Conservation (phyloP, 768 basidiomycete genomes). For the Boletus sensibilis region DNA sequence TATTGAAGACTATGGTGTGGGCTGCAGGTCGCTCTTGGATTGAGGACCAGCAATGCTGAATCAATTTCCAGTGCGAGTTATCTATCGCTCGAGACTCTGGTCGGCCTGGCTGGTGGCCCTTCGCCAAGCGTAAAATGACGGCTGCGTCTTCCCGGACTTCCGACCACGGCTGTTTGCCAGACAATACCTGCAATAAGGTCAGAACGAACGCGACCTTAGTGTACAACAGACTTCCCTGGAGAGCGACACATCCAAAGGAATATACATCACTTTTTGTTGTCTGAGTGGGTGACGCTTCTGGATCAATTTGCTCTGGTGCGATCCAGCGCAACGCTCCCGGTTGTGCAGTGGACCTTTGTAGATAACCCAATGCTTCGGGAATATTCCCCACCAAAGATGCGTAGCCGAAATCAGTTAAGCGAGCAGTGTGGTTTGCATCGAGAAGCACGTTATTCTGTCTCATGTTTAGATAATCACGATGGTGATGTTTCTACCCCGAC, state of each 20-base stretch:
- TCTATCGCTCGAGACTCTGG: background rate
- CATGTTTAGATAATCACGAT: background rate
- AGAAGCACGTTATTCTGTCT: conserved; percentile 24
- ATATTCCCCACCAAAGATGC: conserved; percentile 26
- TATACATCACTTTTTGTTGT: conserved; percentile 15
- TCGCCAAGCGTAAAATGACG: conserved; percentile 4
- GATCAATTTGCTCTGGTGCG: conserved; percentile 35
- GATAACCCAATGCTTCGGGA: conserved; percentile 4
- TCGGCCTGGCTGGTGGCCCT: conserved; percentile 2
- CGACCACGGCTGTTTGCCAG: conserved; percentile 12
- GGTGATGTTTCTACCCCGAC: background rate
- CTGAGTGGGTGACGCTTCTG: background rate
- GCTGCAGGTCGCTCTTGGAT: background rate
- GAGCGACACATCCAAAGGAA: conserved; percentile 32
- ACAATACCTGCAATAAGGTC: background rate
- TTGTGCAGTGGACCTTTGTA: conserved; percentile 28
- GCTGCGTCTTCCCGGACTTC: background rate
- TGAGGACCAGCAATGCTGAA: conserved; percentile 3
- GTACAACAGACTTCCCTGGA: conserved; percentile 18
- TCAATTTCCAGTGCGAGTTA: conserved; percentile 7
- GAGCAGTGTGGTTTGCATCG: conserved; percentile 28
- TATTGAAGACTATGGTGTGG: background rate
- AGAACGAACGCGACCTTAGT: conserved; percentile 2
- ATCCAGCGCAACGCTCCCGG: conserved; percentile 42
- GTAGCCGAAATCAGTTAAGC: conserved; percentile 45